Evolutionary conservation across 2,329 filamentous ascomycete species (phyloP).

Genomic region (Cryphonectria naterciae): DNA sequence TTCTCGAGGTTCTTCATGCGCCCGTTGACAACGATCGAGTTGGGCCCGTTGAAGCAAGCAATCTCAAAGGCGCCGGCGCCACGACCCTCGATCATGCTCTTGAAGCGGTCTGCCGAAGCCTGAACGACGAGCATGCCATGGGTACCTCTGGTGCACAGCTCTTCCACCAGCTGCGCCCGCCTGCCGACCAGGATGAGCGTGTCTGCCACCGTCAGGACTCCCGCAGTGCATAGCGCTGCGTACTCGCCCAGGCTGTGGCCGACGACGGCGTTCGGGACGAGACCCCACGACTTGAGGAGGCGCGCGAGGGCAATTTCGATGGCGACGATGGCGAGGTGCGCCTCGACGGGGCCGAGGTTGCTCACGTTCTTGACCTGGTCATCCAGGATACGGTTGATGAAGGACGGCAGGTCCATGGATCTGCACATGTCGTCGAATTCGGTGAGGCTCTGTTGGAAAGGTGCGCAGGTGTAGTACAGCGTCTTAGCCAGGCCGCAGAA

Average conservation of each 20-base stretch:
- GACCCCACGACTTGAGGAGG: slow-evolving; percentile 44
- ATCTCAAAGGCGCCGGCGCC: slow-evolving; percentile 51
- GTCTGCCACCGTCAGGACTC: slow-evolving; percentile 72
- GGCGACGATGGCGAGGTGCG: slow-evolving; percentile 15
- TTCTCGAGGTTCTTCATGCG: not conserved
- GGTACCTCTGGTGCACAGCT: slow-evolving; percentile 67
- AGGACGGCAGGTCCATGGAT: slow-evolving; percentile 28
- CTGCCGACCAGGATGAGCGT: slow-evolving; percentile 72
- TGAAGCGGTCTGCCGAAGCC: slow-evolving; percentile 28
- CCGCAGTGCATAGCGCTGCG: slow-evolving; percentile 63
- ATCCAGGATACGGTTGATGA: not conserved
- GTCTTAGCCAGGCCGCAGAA: slow-evolving; percentile 29
- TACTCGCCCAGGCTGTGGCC: slow-evolving; percentile 63
- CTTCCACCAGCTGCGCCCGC: slow-evolving; percentile 66
- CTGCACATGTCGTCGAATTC: not conserved
- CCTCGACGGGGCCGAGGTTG: not conserved
- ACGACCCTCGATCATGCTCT: slow-evolving; percentile 46
- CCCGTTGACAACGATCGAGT: slow-evolving; percentile 72
- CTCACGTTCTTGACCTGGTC: not conserved
- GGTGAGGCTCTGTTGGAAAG: not conserved
- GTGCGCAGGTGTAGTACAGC: slow-evolving; percentile 22
- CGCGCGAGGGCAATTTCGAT: slow-evolving; percentile 40
- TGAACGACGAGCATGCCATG: slow-evolving; percentile 62
- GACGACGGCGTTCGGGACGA: slow-evolving; percentile 46
- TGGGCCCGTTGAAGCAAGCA: slow-evolving; percentile 76